Percentiles rank a stretch among this genome's conserved stretches.
phyloP scores from a whole-genome alignment of 345 rosid genomes.

The Combretum micranthum region DNA sequence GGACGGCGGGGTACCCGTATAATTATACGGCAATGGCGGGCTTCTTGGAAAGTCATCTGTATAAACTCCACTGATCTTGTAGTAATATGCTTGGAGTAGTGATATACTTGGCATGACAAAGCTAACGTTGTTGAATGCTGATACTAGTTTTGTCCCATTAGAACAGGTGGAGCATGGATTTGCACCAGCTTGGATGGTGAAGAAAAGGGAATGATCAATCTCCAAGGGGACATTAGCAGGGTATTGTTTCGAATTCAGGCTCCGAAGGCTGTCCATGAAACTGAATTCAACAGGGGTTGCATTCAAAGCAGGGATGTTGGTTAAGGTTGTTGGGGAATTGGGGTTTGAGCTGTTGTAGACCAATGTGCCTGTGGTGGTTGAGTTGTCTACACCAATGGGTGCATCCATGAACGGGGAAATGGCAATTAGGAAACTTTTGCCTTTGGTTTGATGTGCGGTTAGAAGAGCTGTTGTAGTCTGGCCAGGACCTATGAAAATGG shows the following conservation, averaged over 20 bases:
- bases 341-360: conserved; percentile 32
- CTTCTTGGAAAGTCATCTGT: conserved; percentile 60
- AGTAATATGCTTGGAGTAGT: conserved; percentile 66
- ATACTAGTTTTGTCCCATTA: conserved; percentile 35
- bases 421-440: conserved; percentile 49
- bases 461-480: conserved; percentile 74
- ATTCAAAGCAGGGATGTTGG: conserved; percentile 47
- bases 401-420: conserved; percentile 83
- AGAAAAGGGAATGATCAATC: conserved; percentile 47
- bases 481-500: conserved; percentile 58
- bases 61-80: conserved; percentile 48
- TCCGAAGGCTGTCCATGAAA: conserved; percentile 36
- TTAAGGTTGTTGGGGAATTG: conserved; percentile 26
- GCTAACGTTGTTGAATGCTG: conserved; percentile 44
- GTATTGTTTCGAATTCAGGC: conserved; percentile 50
- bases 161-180: conserved; percentile 63
- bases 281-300: conserved; percentile 34
- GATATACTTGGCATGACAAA: conserved; percentile 55
- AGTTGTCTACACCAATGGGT: conserved; percentile 42
- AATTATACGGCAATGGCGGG: conserved; percentile 44
- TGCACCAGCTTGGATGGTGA: conserved; percentile 46
- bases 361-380: conserved; percentile 36
- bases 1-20: conserved; percentile 37
- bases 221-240: conserved; percentile 46
- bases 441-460: conserved; percentile 27